Conservation (phyloP, 257 asterid genomes). For the Solanum clarkiae region DNA sequence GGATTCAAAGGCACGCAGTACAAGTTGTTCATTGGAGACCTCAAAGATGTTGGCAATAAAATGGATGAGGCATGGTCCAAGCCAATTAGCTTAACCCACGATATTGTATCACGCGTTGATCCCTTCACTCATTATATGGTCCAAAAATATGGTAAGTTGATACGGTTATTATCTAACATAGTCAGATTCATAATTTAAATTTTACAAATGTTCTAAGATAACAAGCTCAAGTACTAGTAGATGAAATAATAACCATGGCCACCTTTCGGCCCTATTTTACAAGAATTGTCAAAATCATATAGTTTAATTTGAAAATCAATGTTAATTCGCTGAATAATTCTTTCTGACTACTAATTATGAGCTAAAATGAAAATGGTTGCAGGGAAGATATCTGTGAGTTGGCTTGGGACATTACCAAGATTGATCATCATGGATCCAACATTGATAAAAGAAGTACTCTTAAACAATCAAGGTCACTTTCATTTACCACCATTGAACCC, state of each 20-base stretch:
- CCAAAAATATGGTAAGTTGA: slow-evolving; percentile 25
- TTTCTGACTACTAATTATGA: not conserved
- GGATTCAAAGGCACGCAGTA: slow-evolving; percentile 33
- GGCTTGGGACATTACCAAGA: slow-evolving; percentile 38
- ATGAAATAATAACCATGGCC: no score
- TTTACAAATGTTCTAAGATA: not conserved
- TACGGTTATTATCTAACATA: not conserved
- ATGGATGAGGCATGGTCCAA: slow-evolving; percentile 37
- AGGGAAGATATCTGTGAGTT: slow-evolving; percentile 31
- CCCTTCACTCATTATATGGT: slow-evolving; percentile 31
- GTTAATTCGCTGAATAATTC: not conserved
- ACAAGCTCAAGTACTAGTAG: not conserved
- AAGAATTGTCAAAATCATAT: no score
- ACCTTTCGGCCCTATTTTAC: no score
- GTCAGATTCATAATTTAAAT: not conserved
- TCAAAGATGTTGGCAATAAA: slow-evolving; percentile 20
- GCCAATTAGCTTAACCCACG: slow-evolving; percentile 37
- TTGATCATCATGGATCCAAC: slow-evolving; percentile 33
- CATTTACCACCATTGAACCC: slow-evolving; percentile 27
- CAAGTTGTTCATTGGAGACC: slow-evolving; percentile 31
- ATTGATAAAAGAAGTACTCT: slow-evolving; percentile 31
- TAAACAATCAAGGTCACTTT: slow-evolving; percentile 29
- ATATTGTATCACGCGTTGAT: slow-evolving; percentile 29
- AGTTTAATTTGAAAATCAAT: not conserved
- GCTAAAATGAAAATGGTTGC: not conserved